Evolutionary conservation across 345 rosid genomes (phyloP), one percentile per base, ranked within the genome.

Genomic region (Cardiospermum halicacabum): DNA sequence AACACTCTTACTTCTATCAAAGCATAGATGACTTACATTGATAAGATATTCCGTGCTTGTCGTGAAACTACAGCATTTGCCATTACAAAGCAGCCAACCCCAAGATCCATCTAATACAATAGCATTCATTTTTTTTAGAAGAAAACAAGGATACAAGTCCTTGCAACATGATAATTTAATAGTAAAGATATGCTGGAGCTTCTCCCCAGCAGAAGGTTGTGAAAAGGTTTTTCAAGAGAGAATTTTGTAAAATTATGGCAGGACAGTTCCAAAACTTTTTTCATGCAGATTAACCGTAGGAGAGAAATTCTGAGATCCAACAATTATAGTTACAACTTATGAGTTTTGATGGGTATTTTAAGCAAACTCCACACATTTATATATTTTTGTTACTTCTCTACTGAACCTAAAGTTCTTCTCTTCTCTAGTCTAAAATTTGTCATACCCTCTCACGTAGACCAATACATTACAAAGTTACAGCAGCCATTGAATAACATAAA

Each of bases 31-130:
- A 66, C 96, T 71, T 53, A 90, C 96, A 63, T 66, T 57, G 87
- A 77, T 58, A 84, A 75, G 69, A 81, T 40, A 37, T 78, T 66
- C 18, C 92, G 82, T 37, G 99, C 97, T 87, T 91, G 92, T 15
- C 86, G 82, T 61, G 96, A 93, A 64, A 85, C 89, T 64, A 91
- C 69, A 64, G 99, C 76, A 74, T 91, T 87, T 42, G 84, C 84
- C 43, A 88, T 40, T 30, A 88, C 85, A 84, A 94, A 94, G 66
- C 95, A 91, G 60, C 97, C 99, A 60, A 94, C 97, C 34, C 99
- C 99, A 66, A 91, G 83, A 82, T 91, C 97, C 99, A 91, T 91
- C 97, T 91, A 78, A 78, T 22, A 71, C 18, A 73, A 65, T 71
- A 16, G 50, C 31, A 66, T 11, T 58, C 8, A 24, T 21, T 31